Conservation (phyloP, 768 basidiomycete species). For the Pleurotus giganteus region DNA sequence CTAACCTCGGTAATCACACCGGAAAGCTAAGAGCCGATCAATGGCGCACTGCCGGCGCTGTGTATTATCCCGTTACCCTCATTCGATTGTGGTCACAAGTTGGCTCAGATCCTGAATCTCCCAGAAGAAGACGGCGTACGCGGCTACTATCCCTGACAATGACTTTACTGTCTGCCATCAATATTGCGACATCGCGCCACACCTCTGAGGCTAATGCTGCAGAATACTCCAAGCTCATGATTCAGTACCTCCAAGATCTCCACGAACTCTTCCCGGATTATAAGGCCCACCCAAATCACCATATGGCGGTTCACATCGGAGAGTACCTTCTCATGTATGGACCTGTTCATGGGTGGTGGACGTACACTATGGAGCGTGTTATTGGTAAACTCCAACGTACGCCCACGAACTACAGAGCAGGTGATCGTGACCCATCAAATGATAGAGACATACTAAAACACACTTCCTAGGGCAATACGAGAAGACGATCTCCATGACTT, state of each 20-base stretch:
- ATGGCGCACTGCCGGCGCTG: slow-evolving; percentile 18
- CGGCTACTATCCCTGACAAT: slow-evolving; percentile 18
- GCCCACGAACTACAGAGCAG: slow-evolving; percentile 16
- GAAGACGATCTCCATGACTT: neutral
- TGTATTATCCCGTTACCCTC: slow-evolving; percentile 21
- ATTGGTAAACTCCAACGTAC: slow-evolving; percentile 21
- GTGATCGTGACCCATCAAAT: slow-evolving; percentile 9
- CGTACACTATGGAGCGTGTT: slow-evolving; percentile 23
- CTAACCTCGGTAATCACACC: slow-evolving; percentile 5
- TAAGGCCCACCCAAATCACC: slow-evolving; percentile 21
- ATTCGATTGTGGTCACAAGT: slow-evolving; percentile 18
- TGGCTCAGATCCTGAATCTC: neutral
- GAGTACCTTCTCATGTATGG: slow-evolving; percentile 24
- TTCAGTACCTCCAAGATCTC: slow-evolving; percentile 17
- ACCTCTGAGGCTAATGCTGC: slow-evolving; percentile 16
- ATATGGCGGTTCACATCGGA: slow-evolving; percentile 25
- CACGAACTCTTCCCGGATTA: slow-evolving; percentile 16
- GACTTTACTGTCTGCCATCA: slow-evolving; percentile 20
- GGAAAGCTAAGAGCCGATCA: slow-evolving; percentile 26
- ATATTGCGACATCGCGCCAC: slow-evolving; percentile 15
- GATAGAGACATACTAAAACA: neutral
- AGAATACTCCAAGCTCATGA: slow-evolving; percentile 12
- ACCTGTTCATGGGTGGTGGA: slow-evolving; percentile 27
- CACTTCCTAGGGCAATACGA: neutral
- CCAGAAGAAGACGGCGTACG: neutral